A percentile compares a stretch with the other conserved stretches of the same genome.
phyloP scores from a whole-genome alignment of 306 rosid genomes.

The Quercus robur region DNA sequence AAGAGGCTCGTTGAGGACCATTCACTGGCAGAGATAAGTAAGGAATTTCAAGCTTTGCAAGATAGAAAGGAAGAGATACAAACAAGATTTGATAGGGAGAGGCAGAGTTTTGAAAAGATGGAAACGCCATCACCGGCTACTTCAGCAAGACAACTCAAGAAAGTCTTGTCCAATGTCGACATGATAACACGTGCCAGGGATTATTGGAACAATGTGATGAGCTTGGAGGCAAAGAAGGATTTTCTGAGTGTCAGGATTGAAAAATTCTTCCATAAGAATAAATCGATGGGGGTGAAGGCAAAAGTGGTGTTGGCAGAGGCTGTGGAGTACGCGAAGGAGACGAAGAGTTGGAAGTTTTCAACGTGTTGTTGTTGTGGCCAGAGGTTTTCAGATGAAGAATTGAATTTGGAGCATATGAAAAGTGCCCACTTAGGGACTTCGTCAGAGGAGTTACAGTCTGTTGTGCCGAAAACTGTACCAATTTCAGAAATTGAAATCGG shows the following conservation, averaged over 20 bases:
- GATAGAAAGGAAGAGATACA: too few relatives aligned
- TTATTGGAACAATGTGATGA: background rate
- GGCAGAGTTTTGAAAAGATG: too few relatives aligned
- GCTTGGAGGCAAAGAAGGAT: background rate
- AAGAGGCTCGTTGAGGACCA: too few relatives aligned
- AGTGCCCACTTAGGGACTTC: background rate
- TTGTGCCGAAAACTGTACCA: background rate
- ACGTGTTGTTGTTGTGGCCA: background rate
- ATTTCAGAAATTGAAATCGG: too few relatives aligned
- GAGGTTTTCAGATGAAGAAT: background rate
- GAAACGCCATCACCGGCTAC: too few relatives aligned
- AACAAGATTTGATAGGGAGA: too few relatives aligned
- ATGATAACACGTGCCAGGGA: background rate
- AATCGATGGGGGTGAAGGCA: background rate
- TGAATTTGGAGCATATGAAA: background rate
- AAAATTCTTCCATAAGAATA: background rate
- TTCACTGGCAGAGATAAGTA: too few relatives aligned
- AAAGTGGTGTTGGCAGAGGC: background rate
- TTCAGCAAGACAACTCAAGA: too few relatives aligned
- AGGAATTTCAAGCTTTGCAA: too few relatives aligned
- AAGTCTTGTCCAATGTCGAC: too few relatives aligned
- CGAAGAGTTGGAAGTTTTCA: background rate
- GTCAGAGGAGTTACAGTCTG: background rate
- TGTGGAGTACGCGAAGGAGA: background rate
- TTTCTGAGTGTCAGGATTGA: background rate